Evolutionary conservation across 345 rosid species (phyloP), one percentile per base, ranked within the genome.

Genomic region (Brassica rapa): DNA sequence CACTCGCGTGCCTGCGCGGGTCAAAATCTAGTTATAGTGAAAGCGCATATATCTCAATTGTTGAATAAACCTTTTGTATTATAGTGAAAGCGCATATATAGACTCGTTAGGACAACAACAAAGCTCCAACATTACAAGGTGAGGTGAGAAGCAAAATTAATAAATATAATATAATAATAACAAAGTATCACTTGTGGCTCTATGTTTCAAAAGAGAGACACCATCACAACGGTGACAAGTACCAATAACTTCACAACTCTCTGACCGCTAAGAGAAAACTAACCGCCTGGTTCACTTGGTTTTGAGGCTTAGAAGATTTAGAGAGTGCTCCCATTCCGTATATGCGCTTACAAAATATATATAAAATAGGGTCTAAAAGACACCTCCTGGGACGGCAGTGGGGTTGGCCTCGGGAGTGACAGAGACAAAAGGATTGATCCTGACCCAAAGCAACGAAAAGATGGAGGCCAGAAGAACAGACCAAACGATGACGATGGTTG

Each of bases 381-480:
- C 60, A 53, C 60, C 60, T 16, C 60, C 60, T 16, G 23, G 60
- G 60, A 15, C 24, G 24, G 7, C 60, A 53, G 8, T 53, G 23
- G 24, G 24, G 60, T 53, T 53, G 60, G 24, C 60, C 0, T 7
- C 4, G 2, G 60, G 60, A 53, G 60, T 53, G 60, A 53, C 60
- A 53, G 60, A 53, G 60, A 53, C 60, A 16, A 53, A 53, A 0
- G 60, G 60, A 7, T 53, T 53, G 60, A 53, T 53, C 60, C 60
- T 53, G 60, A 53, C 60, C 60, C 60, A 53, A 53, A 53, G 60
- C 24, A 53, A 53, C 24, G 60, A 53, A 16, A 53, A 53, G 60
- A 53, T 53, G 4, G 60, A 53, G 0, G 60, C 60, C 23, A 53
- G 60, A 53, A 53, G 60, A 53, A 53, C 60, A 53, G 60, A 53